phyloP scores from a whole-genome alignment of 352 stramenopile genomes.

The Phytophthora pistaciae region DNA sequence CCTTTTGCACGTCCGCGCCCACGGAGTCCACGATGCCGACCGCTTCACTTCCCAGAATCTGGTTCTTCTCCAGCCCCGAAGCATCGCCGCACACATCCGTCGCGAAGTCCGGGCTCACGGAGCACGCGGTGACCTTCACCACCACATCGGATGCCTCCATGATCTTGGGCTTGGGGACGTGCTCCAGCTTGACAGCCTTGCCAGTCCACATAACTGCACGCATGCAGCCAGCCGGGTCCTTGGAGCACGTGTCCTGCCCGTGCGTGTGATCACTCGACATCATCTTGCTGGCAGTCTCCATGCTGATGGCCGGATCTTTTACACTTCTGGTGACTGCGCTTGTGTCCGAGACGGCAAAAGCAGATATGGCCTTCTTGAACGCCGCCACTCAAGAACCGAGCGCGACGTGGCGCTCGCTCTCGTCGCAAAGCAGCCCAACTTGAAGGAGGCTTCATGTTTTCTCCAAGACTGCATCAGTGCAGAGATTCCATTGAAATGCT shows the following conservation, averaged over 20 bases:
- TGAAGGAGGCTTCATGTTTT: constrained; percentile 6
- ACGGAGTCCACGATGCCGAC: constrained; percentile 66
- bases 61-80: constrained; percentile 59
- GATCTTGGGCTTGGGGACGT: constrained; percentile 67
- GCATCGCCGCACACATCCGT: constrained; percentile 51
- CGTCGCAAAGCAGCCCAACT: constrained; percentile 17
- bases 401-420: constrained; percentile 21
- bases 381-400: background rate
- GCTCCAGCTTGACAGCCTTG: constrained; percentile 61
- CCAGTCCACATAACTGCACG: constrained; percentile 68
- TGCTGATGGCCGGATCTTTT: constrained; percentile 4
- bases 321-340: constrained; percentile 1
- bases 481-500: constrained; percentile 27
- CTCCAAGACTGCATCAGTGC: background rate
- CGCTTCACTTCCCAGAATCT: constrained; percentile 79
- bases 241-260: constrained; percentile 37
- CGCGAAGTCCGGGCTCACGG: constrained; percentile 64
- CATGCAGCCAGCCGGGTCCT: constrained; percentile 58
- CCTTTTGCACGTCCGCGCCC: constrained; percentile 54
- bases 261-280: constrained; percentile 33
- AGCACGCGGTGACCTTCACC: constrained; percentile 72
- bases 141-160: constrained; percentile 61
- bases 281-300: constrained; percentile 42
- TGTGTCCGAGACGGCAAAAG: constrained; percentile 32
- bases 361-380: constrained; percentile 20